Conservation (phyloP, 129 eudicot species). For the Artemisia annua region DNA sequence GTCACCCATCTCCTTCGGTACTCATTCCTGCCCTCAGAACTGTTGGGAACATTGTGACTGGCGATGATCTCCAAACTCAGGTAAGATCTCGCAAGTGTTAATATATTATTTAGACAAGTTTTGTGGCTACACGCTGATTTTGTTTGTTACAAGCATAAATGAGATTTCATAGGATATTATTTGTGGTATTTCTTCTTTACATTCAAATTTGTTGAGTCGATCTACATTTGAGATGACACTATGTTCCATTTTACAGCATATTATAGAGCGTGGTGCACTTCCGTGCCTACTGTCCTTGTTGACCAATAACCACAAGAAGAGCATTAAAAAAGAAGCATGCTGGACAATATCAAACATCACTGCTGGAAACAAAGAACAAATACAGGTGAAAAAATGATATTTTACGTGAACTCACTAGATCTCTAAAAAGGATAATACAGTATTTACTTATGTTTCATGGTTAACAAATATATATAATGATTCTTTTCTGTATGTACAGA, state of each 20-base stretch:
- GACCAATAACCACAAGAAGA: constrained; percentile 81
- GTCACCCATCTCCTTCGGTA: constrained; percentile 90
- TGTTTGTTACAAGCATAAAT: not conserved
- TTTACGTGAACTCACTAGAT: not conserved
- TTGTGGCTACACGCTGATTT: not conserved
- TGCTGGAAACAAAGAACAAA: constrained; percentile 91
- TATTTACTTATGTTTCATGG: not conserved
- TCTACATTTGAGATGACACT: not conserved
- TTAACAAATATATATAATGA: not conserved
- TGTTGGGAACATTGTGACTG: constrained; percentile 83
- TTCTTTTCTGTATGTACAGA: constrained; percentile 36
- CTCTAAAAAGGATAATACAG: not conserved
- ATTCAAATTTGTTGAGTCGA: no score
- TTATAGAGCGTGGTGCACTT: constrained; percentile 76
- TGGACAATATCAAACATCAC: constrained; percentile 93
- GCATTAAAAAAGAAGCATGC: constrained; percentile 91
- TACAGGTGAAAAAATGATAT: constrained; percentile 49
- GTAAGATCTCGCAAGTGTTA: constrained; percentile 31
- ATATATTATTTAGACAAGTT: not conserved
- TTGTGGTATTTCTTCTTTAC: no score
- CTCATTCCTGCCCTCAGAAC: constrained; percentile 89
- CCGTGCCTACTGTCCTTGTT: constrained; percentile 68
- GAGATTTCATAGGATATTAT: no score
- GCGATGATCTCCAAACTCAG: constrained; percentile 89
- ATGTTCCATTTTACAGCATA: constrained; percentile 41